Percentiles rank a stretch among this genome's conserved stretches.
Evolutionary conservation across 768 basidiomycete genomes (phyloP).

Genomic region (Agrocybe praecox): DNA sequence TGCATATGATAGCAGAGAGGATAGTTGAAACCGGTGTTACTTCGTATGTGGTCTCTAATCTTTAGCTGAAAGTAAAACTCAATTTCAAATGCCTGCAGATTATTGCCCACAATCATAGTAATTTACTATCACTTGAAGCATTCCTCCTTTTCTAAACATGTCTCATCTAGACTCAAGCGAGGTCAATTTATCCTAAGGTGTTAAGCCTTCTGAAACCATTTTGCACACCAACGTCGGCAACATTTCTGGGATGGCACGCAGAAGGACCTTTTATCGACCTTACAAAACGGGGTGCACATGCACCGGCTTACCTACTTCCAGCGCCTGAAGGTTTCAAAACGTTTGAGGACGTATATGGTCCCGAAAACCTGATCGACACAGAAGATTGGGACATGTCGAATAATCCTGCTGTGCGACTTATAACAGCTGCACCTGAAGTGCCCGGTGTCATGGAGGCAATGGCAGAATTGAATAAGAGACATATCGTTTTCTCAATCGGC

Average conservation of each 20-base stretch:
- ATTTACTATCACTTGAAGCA: conserved; percentile 19
- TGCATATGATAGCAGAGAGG: conserved; percentile 70
- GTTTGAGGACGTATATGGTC: conserved; percentile 77
- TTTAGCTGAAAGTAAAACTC: not conserved
- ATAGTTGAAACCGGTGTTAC: conserved; percentile 90
- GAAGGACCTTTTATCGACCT: conserved; percentile 89
- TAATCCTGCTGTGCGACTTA: conserved; percentile 68
- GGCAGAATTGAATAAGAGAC: conserved; percentile 56
- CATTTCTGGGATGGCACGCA: conserved; percentile 85
- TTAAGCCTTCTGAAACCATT: conserved; percentile 70
- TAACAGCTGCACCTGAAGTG: conserved; percentile 88
- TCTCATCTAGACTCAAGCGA: conserved; percentile 71
- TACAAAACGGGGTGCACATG: conserved; percentile 84
- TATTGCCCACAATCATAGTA: conserved; percentile 76
- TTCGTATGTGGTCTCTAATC: conserved; percentile 50
- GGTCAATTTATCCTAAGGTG: conserved; percentile 70
- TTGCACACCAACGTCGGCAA: conserved; percentile 64
- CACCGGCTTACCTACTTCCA: conserved; percentile 61
- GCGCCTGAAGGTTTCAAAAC: conserved; percentile 66
- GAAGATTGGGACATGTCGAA: conserved; percentile 70
- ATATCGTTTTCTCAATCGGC: conserved; percentile 83
- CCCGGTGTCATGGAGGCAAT: conserved; percentile 79
- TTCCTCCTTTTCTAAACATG: not conserved
- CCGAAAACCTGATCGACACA: conserved; percentile 58
- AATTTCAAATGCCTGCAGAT: conserved; percentile 33